Conservation (phyloP, 495 filamentous ascomycete species). For the Neurospora discreta region DNA sequence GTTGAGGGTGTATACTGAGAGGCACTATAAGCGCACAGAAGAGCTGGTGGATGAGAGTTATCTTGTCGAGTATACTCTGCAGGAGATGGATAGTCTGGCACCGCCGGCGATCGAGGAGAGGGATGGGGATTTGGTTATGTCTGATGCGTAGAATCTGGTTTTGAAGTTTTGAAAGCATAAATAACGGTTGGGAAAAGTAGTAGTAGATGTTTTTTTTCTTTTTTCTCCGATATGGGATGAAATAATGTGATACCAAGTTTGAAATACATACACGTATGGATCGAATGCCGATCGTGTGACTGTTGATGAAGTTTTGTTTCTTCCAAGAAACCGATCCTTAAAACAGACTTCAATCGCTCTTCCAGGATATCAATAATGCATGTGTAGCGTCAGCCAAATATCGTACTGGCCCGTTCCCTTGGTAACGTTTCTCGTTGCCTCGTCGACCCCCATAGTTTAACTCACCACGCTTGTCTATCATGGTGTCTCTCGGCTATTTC, state of each 20-base stretch:
- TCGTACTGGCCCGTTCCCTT: background rate
- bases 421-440: background rate
- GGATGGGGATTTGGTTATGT: conserved; percentile 32
- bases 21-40: conserved; percentile 79
- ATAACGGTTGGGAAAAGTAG: background rate
- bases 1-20: conserved; percentile 76
- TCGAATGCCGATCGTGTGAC: background rate
- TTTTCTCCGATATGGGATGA: background rate
- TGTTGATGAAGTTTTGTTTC: background rate
- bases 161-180: background rate
- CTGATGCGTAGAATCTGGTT: conserved; percentile 15
- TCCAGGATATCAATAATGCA: background rate
- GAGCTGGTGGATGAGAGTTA: conserved; percentile 91
- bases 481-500: background rate
- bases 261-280: background rate
- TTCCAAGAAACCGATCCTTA: background rate
- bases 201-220: background rate
- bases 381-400: background rate
- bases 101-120: conserved; percentile 25
- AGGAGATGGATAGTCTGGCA: conserved; percentile 77
- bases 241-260: background rate
- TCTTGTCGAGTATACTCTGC: conserved; percentile 81
- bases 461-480: background rate
- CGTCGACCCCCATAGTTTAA: background rate
- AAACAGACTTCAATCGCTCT: no score